Evolutionary conservation across 169 alveolate genomes (phyloP).

Genomic region (Plasmodium vinckei): DNA sequence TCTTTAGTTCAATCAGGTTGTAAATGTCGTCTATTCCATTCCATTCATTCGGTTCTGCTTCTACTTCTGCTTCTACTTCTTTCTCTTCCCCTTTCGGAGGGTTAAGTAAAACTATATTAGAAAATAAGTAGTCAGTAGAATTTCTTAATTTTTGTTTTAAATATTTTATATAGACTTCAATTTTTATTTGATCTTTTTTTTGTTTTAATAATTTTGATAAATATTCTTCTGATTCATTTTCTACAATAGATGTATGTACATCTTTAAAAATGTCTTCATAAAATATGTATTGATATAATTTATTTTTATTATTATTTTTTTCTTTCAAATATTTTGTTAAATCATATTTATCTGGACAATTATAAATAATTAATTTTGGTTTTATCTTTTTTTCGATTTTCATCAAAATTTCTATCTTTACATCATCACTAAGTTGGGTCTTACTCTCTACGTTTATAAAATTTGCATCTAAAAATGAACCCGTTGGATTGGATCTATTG

Average conservation of each 20-base stretch:
- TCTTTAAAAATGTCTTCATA: slow-evolving; percentile 24
- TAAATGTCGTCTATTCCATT: not conserved
- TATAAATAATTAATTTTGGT: slow-evolving; percentile 55
- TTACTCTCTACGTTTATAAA: not conserved
- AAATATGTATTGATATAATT: slow-evolving; percentile 19
- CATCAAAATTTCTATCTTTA: slow-evolving; percentile 30
- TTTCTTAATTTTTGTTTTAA: slow-evolving; percentile 4
- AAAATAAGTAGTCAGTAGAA: slow-evolving; percentile 37
- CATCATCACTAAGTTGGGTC: slow-evolving; percentile 18
- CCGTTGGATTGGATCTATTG: not conserved
- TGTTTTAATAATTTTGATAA: slow-evolving; percentile 13
- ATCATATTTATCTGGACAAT: slow-evolving; percentile 34
- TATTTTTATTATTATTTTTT: not conserved
- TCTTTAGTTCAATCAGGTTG: slow-evolving; percentile 15
- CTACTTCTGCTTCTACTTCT: not conserved
- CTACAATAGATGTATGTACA: slow-evolving; percentile 1
- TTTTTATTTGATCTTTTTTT: slow-evolving; percentile 16
- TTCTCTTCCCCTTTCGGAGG: not conserved
- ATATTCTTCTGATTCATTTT: slow-evolving; percentile 7
- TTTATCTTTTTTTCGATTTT: slow-evolving; percentile 37
- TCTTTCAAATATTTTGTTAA: slow-evolving; percentile 22
- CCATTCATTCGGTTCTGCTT: not conserved
- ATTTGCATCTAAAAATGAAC: not conserved
- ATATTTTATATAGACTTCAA: slow-evolving; percentile 22
- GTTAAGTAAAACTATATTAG: slow-evolving; percentile 18